These are phyloP conservation scores for Raffaelea ambrosiae DNA, from an alignment of 2,329 filamentous ascomycete species.

Conservation along the genomic window DNA sequence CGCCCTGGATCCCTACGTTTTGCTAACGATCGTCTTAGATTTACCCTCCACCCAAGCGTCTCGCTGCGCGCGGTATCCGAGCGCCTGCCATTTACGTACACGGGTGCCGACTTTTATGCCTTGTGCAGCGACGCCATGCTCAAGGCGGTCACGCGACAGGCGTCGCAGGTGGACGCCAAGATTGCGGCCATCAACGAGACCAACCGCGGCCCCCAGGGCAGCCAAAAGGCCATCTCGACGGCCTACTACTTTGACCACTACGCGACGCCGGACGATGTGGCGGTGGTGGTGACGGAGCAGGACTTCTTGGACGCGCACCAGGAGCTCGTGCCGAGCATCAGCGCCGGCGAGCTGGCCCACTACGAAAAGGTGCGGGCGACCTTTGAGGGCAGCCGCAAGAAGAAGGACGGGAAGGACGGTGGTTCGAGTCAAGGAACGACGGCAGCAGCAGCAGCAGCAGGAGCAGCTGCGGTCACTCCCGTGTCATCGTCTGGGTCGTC, in stretches of 20 bases:
- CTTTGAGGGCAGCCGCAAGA: conserved; percentile 62
- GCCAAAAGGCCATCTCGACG: conserved; percentile 56
- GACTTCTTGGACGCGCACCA: conserved; percentile 76
- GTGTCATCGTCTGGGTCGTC: conserved; percentile 18
- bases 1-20: neutral
- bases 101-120: conserved; percentile 93
- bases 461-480: conserved; percentile 9
- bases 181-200: conserved; percentile 58
- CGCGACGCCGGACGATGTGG: conserved; percentile 71
- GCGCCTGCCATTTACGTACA: conserved; percentile 86
- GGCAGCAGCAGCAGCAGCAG: conserved; percentile 24
- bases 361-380: conserved; percentile 76
- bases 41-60: conserved; percentile 71
- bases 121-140: conserved; percentile 98
- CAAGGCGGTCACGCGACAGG: conserved; percentile 91
- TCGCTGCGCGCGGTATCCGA: conserved; percentile 68
- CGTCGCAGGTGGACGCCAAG: conserved; percentile 73
- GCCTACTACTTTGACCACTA: conserved; percentile 95
- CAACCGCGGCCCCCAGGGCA: conserved; percentile 13
- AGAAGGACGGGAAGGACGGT: conserved; percentile 19
- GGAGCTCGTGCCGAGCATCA: conserved; percentile 90
- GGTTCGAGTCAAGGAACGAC: neutral
- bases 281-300: conserved; percentile 79
- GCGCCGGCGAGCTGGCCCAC: conserved; percentile 81
- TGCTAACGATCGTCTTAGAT: conserved; percentile 42